Conservation (phyloP, 2,329 filamentous ascomycete species). For the Aspergillus fumigatus region DNA sequence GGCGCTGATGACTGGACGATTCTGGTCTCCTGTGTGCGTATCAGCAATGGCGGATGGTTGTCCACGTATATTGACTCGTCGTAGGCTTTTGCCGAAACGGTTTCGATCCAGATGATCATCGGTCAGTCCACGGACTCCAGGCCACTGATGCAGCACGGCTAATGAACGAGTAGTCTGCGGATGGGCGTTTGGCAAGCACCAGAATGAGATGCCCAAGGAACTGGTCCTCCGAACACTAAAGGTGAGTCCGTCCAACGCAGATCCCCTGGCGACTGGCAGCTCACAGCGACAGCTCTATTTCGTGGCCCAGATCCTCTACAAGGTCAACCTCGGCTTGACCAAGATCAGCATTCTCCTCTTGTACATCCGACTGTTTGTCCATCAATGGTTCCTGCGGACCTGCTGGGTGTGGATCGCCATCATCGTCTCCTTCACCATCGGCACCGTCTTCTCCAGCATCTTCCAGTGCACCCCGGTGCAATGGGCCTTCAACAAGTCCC, state of each 20-base stretch:
- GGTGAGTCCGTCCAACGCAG: conserved; percentile 1
- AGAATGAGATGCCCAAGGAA: conserved; percentile 9
- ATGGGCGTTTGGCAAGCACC: conserved; percentile 19
- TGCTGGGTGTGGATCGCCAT: conserved; percentile 16
- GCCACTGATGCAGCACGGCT: neutral
- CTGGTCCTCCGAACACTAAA: conserved; percentile 10
- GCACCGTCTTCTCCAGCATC: conserved; percentile 17
- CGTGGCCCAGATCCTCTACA: conserved; percentile 23
- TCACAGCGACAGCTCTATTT: conserved; percentile 14
- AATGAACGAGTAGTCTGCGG: conserved; percentile 10
- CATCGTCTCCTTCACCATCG: conserved; percentile 17
- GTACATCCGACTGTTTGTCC: conserved; percentile 19
- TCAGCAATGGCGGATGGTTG: neutral
- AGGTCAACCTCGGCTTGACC: conserved; percentile 19
- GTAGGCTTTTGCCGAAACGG: conserved; percentile 14
- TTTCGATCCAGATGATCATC: conserved; percentile 20
- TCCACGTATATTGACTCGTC: too few relatives aligned
- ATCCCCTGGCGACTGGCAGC: too few relatives aligned
- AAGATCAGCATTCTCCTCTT: conserved; percentile 23
- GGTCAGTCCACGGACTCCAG: conserved; percentile 1
- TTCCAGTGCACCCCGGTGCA: conserved; percentile 20
- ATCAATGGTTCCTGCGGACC: conserved; percentile 13
- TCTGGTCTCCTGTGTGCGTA: conserved; percentile 11
- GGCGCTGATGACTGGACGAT: conserved; percentile 19
- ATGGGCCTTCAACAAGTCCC: conserved; percentile 15